Evolutionary conservation across 139 green algal genomes (phyloP).

Genomic region (Zygnema circumcarinatum): DNA sequence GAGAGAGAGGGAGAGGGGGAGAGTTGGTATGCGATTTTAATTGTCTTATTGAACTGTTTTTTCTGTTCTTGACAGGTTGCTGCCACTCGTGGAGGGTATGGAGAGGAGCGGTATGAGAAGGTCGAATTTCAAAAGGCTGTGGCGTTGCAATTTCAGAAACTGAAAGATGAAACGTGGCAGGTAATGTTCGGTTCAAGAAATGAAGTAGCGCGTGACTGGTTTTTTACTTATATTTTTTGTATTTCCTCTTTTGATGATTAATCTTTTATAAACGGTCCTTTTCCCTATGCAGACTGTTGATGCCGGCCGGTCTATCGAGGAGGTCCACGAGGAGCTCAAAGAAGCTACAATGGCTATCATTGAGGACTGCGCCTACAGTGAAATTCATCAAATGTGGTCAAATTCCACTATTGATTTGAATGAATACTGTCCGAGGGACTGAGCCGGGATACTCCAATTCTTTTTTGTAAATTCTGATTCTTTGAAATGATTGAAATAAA

Average conservation of each 20-base stretch:
- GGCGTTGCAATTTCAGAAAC: constrained; percentile 34
- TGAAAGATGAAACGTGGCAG: constrained; percentile 54
- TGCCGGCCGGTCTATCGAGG: constrained; percentile 3
- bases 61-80: constrained; percentile 47
- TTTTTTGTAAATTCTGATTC: too few relatives aligned
- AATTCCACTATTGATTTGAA: too few relatives aligned
- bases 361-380: too few relatives aligned
- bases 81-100: constrained; percentile 78
- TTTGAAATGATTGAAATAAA: too few relatives aligned
- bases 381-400: too few relatives aligned
- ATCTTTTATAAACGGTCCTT: constrained; percentile 9
- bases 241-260: neutral
- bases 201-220: neutral
- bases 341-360: constrained; percentile 24
- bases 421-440: too few relatives aligned
- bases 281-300: constrained; percentile 7
- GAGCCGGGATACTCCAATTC: too few relatives aligned
- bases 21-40: neutral
- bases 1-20: too few relatives aligned
- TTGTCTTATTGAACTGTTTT: neutral
- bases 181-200: too few relatives aligned
- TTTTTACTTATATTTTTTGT: neutral
- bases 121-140: constrained; percentile 62
- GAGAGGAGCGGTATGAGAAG: constrained; percentile 82
- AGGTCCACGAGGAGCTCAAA: constrained; percentile 17